Evolutionary conservation across 768 basidiomycete genomes (phyloP).

Genomic region (Flagelloscypha sp.): DNA sequence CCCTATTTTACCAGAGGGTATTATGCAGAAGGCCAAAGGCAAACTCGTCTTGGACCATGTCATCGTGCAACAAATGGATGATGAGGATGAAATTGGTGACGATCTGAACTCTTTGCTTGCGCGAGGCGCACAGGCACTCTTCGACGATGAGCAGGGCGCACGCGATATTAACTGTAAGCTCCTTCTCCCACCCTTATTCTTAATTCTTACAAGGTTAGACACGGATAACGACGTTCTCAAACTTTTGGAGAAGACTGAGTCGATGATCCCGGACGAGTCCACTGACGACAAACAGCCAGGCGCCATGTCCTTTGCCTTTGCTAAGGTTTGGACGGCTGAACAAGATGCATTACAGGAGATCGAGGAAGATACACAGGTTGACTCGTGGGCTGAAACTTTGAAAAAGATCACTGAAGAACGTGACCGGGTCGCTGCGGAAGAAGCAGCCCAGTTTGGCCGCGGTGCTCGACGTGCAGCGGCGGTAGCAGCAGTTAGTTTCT

Average conservation of each 20-base stretch:
- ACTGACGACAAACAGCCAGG: slow-evolving; percentile 38
- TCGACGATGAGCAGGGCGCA: slow-evolving; percentile 48
- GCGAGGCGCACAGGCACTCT: slow-evolving; percentile 81
- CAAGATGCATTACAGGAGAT: slow-evolving; percentile 66
- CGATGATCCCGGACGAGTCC: slow-evolving; percentile 52
- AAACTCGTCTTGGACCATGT: slow-evolving; percentile 91
- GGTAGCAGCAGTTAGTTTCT: slow-evolving; percentile 30
- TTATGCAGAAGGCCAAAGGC: slow-evolving; percentile 89
- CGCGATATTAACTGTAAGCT: slow-evolving; percentile 65
- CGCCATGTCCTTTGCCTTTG: slow-evolving; percentile 71
- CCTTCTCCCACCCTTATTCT: background rate
- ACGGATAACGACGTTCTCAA: slow-evolving; percentile 76
- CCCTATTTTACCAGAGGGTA: slow-evolving; percentile 55
- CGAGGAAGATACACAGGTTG: slow-evolving; percentile 44
- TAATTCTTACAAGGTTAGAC: slow-evolving; percentile 33
- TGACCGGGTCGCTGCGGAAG: slow-evolving; percentile 32
- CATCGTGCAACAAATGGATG: slow-evolving; percentile 94
- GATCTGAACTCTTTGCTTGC: slow-evolving; percentile 86
- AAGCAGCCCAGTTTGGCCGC: slow-evolving; percentile 55
- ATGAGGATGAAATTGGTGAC: slow-evolving; percentile 63
- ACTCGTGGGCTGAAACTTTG: slow-evolving; percentile 79
- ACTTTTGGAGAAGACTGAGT: slow-evolving; percentile 79
- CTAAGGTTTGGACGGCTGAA: slow-evolving; percentile 86
- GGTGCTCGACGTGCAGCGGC: slow-evolving; percentile 70
- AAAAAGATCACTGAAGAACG: slow-evolving; percentile 39